Conservation (phyloP, 768 basidiomycete species). For the Inosperma sp. region DNA sequence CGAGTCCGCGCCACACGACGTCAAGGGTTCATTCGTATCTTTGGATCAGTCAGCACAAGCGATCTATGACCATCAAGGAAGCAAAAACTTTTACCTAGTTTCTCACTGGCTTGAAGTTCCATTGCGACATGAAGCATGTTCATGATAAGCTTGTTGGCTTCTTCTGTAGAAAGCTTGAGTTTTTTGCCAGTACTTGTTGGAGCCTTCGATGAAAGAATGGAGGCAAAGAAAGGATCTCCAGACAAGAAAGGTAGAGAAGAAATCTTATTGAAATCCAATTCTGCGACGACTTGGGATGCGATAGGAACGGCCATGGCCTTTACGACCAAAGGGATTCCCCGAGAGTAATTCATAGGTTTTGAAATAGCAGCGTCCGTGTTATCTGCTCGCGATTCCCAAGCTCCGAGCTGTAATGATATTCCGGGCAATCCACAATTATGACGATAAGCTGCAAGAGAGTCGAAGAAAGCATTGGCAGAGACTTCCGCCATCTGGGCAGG, state of each 20-base stretch:
- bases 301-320: constrained; percentile 19
- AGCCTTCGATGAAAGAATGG: constrained; percentile 14
- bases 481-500: constrained; percentile 28
- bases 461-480: constrained; percentile 29
- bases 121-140: constrained; percentile 25
- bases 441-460: constrained; percentile 27
- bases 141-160: constrained; percentile 18
- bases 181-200: constrained; percentile 1
- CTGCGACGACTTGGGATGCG: constrained; percentile 2
- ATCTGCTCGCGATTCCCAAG: constrained; percentile 26
- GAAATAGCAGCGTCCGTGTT: constrained; percentile 22
- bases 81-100: constrained; percentile 26
- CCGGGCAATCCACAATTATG: constrained; percentile 26
- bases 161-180: constrained; percentile 16
- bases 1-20: too few relatives aligned
- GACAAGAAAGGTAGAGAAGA: constrained; percentile 13
- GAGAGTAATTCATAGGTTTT: constrained; percentile 18
- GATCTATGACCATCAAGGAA: not conserved
- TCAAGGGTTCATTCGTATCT: too few relatives aligned
- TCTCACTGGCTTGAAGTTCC: constrained; percentile 25
- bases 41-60: too few relatives aligned
- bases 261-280: constrained; percentile 18
- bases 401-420: constrained; percentile 27
- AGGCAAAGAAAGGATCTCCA: constrained; percentile 26
- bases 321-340: constrained; percentile 19